A percentile compares a stretch with the other conserved stretches of the same genome.
These are phyloP conservation scores for Ascochyta pisi DNA, from an alignment of 2,329 filamentous ascomycete genomes.

Conservation along the genomic window DNA sequence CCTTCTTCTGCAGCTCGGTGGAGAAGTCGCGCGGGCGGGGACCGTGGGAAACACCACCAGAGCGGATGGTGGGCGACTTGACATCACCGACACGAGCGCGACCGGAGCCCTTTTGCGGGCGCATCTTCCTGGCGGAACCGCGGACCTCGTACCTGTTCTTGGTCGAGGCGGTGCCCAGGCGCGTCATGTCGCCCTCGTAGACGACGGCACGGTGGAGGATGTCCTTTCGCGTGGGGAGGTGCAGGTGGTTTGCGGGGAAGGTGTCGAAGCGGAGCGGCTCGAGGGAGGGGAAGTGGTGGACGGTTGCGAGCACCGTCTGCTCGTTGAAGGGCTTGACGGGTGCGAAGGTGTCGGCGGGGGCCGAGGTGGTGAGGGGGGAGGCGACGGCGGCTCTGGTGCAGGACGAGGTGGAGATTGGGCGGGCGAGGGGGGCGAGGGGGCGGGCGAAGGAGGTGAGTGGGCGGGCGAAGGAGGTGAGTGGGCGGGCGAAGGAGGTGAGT, in stretches of 20 bases:
- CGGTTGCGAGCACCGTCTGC: conserved; percentile 75
- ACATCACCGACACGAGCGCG: conserved; percentile 78
- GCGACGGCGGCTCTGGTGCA: conserved; percentile 60
- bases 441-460: too few relatives aligned
- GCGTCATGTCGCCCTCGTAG: conserved; percentile 88
- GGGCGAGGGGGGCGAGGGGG: conserved; percentile 25
- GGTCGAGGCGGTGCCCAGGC: conserved; percentile 72
- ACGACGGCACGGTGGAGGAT: conserved; percentile 90
- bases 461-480: too few relatives aligned
- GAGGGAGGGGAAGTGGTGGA: conserved; percentile 88
- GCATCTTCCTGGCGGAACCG: conserved; percentile 82
- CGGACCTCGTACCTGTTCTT: conserved; percentile 73
- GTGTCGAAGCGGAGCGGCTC: conserved; percentile 79
- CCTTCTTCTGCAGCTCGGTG: conserved; percentile 81
- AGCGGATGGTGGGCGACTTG: conserved; percentile 81
- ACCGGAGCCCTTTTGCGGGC: conserved; percentile 86
- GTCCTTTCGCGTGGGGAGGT: conserved; percentile 86
- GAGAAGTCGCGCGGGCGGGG: conserved; percentile 91
- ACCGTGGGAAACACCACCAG: conserved; percentile 89
- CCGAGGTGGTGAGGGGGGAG: conserved; percentile 52
- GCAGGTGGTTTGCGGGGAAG: conserved; percentile 82
- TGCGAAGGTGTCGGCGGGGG: conserved; percentile 48
- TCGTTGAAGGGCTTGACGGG: conserved; percentile 41
- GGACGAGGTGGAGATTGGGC: conserved; percentile 51
- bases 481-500: too few relatives aligned